Conservation (phyloP, 2,329 filamentous ascomycete genomes). For the Aspergillus spinulosporus region DNA sequence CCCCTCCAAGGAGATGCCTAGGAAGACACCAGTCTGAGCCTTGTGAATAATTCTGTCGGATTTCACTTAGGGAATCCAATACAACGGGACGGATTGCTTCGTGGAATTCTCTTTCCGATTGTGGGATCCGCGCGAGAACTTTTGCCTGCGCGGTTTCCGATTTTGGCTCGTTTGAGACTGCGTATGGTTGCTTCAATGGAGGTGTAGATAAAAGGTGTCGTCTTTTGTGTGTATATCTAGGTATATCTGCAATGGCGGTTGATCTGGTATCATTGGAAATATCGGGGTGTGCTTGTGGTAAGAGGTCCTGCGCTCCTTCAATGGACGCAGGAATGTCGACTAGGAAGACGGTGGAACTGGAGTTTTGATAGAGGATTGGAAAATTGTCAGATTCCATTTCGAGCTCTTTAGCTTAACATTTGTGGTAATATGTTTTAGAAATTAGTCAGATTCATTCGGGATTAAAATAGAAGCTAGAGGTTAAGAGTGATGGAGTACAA, state of each 20-base stretch:
- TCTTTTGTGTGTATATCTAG: slow-evolving; percentile 1
- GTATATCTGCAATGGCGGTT: neutral
- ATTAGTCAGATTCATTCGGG: no score
- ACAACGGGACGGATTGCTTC: slow-evolving; percentile 36
- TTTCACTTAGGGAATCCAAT: slow-evolving; percentile 38
- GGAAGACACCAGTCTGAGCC: slow-evolving; percentile 37
- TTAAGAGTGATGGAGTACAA: no score
- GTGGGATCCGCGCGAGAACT: slow-evolving; percentile 39
- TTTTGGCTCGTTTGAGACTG: slow-evolving; percentile 53
- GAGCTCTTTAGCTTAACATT: neutral
- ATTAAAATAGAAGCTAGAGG: no score
- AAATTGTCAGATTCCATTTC: slow-evolving; percentile 17
- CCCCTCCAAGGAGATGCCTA: slow-evolving; percentile 15
- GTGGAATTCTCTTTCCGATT: slow-evolving; percentile 31
- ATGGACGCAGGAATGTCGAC: slow-evolving; percentile 63
- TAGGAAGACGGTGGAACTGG: slow-evolving; percentile 47
- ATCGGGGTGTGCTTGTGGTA: neutral
- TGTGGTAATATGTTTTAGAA: neutral
- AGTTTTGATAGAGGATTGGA: slow-evolving; percentile 55
- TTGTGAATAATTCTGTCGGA: slow-evolving; percentile 25
- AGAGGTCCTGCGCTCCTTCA: slow-evolving; percentile 50
- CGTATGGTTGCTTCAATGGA: slow-evolving; percentile 51
- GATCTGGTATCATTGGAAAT: neutral
- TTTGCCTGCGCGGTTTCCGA: slow-evolving; percentile 44
- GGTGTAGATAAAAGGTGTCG: slow-evolving; percentile 46